phyloP scores from a whole-genome alignment of 768 basidiomycete species.

The Candolleomyces eurysporus region DNA sequence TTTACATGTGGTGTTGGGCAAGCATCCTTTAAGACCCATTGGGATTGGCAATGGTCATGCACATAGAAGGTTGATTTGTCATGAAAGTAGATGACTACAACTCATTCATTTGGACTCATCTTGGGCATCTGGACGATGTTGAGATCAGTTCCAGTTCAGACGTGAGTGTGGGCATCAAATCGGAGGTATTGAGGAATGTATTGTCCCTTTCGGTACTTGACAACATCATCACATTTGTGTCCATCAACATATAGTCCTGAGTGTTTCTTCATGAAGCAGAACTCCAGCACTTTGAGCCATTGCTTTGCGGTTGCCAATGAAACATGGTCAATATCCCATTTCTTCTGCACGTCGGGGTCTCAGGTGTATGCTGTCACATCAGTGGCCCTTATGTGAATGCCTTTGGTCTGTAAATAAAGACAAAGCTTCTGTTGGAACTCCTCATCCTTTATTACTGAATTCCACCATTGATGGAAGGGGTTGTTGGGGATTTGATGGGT shows the following conservation, averaged over 20 bases:
- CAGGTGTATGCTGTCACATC: conserved; percentile 30
- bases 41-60: conserved; percentile 24
- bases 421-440: conserved; percentile 25
- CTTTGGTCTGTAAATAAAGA: conserved; percentile 25
- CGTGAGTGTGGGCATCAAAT: conserved; percentile 2
- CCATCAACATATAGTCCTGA: conserved; percentile 39
- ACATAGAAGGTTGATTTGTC: conserved; percentile 40
- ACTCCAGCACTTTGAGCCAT: conserved; percentile 34
- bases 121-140: background rate
- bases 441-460: conserved; percentile 30
- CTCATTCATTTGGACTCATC: background rate
- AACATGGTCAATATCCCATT: conserved; percentile 18
- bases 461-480: background rate
- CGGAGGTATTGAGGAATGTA: conserved; percentile 27
- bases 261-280: conserved; percentile 21
- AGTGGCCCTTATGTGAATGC: conserved; percentile 22
- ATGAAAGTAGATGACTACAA: conserved; percentile 27
- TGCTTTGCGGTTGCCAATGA: conserved; percentile 21
- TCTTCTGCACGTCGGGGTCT: conserved; percentile 20
- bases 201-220: conserved; percentile 24
- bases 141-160: background rate
- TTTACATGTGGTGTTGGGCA: conserved; percentile 31
- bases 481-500: background rate
- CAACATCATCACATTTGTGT: conserved; percentile 32
- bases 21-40: conserved; percentile 29